A percentile compares a stretch with the other conserved stretches of the same genome.
Evolutionary conservation across 2,329 filamentous ascomycete genomes (phyloP).

Genomic region (Ophiostoma sp.): DNA sequence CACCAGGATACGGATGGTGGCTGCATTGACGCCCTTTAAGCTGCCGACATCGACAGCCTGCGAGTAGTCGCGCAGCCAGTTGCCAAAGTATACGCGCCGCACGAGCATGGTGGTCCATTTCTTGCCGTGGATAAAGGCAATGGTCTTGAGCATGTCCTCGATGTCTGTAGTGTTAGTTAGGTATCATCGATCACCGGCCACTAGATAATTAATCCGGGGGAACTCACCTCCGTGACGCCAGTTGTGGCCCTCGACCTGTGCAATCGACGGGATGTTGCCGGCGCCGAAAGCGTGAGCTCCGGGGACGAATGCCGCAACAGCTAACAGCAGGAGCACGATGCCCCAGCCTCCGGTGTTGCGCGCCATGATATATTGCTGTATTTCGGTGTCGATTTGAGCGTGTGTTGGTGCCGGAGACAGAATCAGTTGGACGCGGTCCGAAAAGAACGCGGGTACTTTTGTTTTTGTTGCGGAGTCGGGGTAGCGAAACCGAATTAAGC

Average conservation of each 20-base stretch:
- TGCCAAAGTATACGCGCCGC: slow-evolving; percentile 76
- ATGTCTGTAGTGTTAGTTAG: slow-evolving; percentile 49
- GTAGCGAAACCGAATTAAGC: slow-evolving; percentile 18
- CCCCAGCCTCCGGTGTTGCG: slow-evolving; percentile 44
- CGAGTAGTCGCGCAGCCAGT: slow-evolving; percentile 82
- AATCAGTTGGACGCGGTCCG: neutral
- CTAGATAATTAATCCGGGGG: neutral
- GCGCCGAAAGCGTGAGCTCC: slow-evolving; percentile 60
- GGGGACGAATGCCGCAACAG: slow-evolving; percentile 54
- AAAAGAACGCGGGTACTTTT: slow-evolving; percentile 14
- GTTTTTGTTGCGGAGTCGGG: neutral
- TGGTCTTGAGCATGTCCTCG: slow-evolving; percentile 72
- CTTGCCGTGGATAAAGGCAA: slow-evolving; percentile 72
- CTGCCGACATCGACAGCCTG: slow-evolving; percentile 78
- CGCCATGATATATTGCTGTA: slow-evolving; percentile 38
- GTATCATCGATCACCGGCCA: neutral
- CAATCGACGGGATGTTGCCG: slow-evolving; percentile 65
- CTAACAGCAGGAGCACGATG: slow-evolving; percentile 48
- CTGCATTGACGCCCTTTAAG: slow-evolving; percentile 70
- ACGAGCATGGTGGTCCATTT: slow-evolving; percentile 80
- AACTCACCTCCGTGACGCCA: slow-evolving; percentile 60
- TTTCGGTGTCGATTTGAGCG: neutral
- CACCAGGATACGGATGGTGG: slow-evolving; percentile 70
- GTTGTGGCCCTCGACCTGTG: slow-evolving; percentile 61
- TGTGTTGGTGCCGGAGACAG: neutral